Evolutionary conservation across 129 eudicot genomes (phyloP).

Genomic region (Pittosporum tobira): DNA sequence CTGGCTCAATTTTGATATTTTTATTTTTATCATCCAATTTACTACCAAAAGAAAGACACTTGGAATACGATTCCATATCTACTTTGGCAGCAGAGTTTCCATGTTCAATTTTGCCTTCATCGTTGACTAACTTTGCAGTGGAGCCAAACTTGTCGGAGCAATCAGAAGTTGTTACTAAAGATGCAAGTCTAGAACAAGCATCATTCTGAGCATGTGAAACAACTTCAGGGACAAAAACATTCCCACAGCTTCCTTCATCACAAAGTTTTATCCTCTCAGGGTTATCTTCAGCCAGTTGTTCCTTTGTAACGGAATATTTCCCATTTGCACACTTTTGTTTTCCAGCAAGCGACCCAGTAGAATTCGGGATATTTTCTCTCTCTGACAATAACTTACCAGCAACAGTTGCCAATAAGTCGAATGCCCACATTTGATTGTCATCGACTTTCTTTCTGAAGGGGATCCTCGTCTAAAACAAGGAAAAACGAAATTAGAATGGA

Average conservation of each 20-base stretch:
- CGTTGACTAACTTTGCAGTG: constrained; percentile 22
- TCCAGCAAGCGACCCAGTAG: constrained; percentile 5
- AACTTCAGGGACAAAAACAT: no score
- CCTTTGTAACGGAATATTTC: constrained; percentile 22
- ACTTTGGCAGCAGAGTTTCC: constrained; percentile 16
- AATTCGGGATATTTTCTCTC: constrained; percentile 29
- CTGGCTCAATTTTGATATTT: constrained; percentile 23
- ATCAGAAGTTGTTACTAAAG: no score
- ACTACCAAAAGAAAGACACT: constrained; percentile 23
- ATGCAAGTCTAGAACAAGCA: no score
- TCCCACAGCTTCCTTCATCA: constrained; percentile 25
- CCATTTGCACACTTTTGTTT: constrained; percentile 21
- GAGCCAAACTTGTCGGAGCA: no score
- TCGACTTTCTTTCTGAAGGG: constrained; percentile 32
- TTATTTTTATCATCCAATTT: constrained; percentile 28
- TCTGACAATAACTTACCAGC: constrained; percentile 69
- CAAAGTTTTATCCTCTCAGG: constrained; percentile 34
- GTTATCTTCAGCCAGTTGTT: constrained; percentile 39
- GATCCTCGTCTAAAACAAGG: constrained; percentile 47
- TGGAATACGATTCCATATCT: constrained; percentile 14
- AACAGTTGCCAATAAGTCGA: constrained; percentile 75
- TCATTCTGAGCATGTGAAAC: constrained; percentile 19
- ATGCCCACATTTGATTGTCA: constrained; percentile 54
- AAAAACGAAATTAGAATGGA: background rate
- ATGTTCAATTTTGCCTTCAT: constrained; percentile 22